These are phyloP conservation scores for Cryptococcus depauperatus DNA, from an alignment of 1,284 basidiomycete genomes.

Conservation along the genomic window DNA sequence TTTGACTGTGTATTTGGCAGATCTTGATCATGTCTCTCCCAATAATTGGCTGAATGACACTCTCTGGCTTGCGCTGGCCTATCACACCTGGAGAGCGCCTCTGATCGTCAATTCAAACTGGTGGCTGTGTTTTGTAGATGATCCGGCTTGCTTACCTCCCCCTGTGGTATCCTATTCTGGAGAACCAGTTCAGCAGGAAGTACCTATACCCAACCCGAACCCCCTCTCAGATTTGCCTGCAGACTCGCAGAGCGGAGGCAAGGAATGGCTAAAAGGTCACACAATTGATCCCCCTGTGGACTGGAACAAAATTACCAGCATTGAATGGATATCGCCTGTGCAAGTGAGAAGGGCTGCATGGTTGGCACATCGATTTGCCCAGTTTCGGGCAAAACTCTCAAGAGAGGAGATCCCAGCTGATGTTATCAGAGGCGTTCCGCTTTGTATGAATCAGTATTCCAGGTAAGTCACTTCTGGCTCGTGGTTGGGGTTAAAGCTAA, in stretches of 20 bases:
- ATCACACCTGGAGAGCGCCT: slow-evolving; percentile 82
- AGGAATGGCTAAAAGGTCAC: slow-evolving; percentile 49
- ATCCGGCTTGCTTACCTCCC: slow-evolving; percentile 45
- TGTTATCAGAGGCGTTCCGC: slow-evolving; percentile 48
- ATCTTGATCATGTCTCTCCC: slow-evolving; percentile 74
- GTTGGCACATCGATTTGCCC: slow-evolving; percentile 65
- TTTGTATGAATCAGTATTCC: slow-evolving; percentile 54
- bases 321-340: slow-evolving; percentile 61
- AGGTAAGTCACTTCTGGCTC: slow-evolving; percentile 39
- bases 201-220: slow-evolving; percentile 17
- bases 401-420: slow-evolving; percentile 51
- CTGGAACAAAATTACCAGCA: slow-evolving; percentile 36
- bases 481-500: slow-evolving; percentile 5
- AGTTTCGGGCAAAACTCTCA: slow-evolving; percentile 63
- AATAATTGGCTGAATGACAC: slow-evolving; percentile 95
- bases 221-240: slow-evolving; percentile 16
- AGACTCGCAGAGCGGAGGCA: slow-evolving; percentile 33
- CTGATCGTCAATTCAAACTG: slow-evolving; percentile 90
- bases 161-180: background rate
- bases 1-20: slow-evolving; percentile 45
- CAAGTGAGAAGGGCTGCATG: slow-evolving; percentile 81
- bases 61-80: slow-evolving; percentile 84
- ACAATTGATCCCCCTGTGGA: slow-evolving; percentile 31
- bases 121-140: slow-evolving; percentile 78
- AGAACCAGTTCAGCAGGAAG: background rate